Percentiles rank a stretch among this genome's conserved stretches.
phyloP scores from a whole-genome alignment of 768 basidiomycete genomes.

The Psilocybe cyanescens region DNA sequence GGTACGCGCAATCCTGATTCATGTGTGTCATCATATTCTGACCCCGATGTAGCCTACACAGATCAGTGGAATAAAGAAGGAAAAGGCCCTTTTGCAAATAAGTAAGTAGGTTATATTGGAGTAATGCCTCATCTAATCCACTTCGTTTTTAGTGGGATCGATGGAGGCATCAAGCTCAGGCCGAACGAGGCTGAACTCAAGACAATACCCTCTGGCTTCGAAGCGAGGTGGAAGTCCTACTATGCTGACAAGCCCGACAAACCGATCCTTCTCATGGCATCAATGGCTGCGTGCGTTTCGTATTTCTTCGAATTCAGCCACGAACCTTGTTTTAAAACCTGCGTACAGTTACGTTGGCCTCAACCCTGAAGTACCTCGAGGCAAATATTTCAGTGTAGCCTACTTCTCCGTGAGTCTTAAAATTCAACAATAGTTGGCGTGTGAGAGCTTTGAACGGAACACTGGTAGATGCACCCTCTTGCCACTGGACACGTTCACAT shows the following conservation, averaged over 20 bases:
- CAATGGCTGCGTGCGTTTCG: slow-evolving; percentile 40
- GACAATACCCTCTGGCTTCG: slow-evolving; percentile 52
- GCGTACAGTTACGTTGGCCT: slow-evolving; percentile 22
- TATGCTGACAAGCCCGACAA: slow-evolving; percentile 59
- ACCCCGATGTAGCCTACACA: slow-evolving; percentile 14
- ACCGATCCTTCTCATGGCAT: slow-evolving; percentile 48
- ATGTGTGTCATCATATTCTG: slow-evolving; percentile 26
- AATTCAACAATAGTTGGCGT: background rate
- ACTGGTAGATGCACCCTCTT: slow-evolving; percentile 36
- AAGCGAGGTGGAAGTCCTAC: slow-evolving; percentile 50
- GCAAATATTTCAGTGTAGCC: slow-evolving; percentile 26
- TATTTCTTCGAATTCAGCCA: background rate
- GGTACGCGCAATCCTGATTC: slow-evolving; percentile 1
- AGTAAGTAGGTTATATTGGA: slow-evolving; percentile 36
- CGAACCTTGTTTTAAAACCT: background rate
- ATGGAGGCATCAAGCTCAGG: slow-evolving; percentile 61
- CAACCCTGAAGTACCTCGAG: slow-evolving; percentile 16
- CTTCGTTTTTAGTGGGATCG: slow-evolving; percentile 43
- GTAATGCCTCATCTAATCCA: slow-evolving; percentile 12
- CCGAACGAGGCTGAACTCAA: slow-evolving; percentile 53
- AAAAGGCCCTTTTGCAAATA: slow-evolving; percentile 54
- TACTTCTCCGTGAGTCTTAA: slow-evolving; percentile 36
- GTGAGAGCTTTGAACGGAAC: background rate
- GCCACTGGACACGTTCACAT: slow-evolving; percentile 44
- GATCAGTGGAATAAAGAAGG: slow-evolving; percentile 38